phyloP scores from a whole-genome alignment of 495 filamentous ascomycete species.

The Penicillium argentinense region DNA sequence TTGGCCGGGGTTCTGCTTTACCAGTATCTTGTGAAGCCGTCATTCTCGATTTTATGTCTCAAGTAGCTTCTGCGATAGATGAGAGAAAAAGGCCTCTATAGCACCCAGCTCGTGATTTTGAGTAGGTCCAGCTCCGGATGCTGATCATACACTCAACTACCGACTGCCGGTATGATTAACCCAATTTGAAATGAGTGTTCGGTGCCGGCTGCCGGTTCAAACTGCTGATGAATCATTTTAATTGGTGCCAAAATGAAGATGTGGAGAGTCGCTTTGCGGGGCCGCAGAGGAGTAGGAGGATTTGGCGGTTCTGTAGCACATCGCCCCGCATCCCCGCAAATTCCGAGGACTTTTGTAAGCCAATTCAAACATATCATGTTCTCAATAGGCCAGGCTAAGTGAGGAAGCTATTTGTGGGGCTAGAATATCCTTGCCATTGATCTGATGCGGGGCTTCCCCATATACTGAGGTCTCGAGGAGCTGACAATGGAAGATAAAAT shows the following conservation, averaged over 20 bases:
- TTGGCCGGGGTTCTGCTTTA: slow-evolving; percentile 12
- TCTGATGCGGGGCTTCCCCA: no score
- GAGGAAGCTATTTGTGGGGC: no score
- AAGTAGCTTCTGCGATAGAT: not conserved
- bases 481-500: no score
- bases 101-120: no score
- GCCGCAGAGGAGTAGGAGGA: not conserved
- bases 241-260: not conserved
- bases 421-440: no score
- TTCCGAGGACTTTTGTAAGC: not conserved
- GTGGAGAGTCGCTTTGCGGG: slow-evolving; percentile 18
- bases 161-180: slow-evolving; percentile 13
- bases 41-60: not conserved
- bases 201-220: slow-evolving; percentile 3
- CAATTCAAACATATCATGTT: not conserved
- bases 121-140: no score
- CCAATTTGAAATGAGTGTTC: slow-evolving; percentile 14
- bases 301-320: not conserved
- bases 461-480: no score
- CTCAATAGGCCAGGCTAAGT: not conserved
- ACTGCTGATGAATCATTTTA: slow-evolving; percentile 8
- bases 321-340: slow-evolving; percentile 17
- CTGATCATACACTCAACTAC: not conserved
- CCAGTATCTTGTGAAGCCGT: not conserved
- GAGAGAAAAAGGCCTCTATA: not conserved